Evolutionary conservation across 306 rosid genomes (phyloP).

Genomic region (Glycine latifolia): DNA sequence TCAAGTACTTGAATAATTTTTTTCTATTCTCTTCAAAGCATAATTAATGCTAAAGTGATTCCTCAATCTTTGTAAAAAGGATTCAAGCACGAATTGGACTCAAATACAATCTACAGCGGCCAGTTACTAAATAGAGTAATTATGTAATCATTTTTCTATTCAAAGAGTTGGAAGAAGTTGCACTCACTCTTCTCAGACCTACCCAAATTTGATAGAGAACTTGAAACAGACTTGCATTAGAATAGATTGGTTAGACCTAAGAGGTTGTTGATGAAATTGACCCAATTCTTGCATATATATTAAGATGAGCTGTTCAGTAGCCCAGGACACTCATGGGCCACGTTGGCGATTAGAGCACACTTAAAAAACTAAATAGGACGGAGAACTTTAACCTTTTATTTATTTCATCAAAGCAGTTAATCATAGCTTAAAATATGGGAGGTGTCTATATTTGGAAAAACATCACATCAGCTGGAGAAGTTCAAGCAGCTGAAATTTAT

Average conservation of each 20-base stretch:
- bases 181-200: slow-evolving; percentile 45
- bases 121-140: slow-evolving; percentile 16
- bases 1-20: not conserved
- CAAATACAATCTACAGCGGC: not conserved
- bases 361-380: slow-evolving; percentile 37
- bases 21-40: not conserved
- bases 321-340: slow-evolving; percentile 6
- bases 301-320: not conserved
- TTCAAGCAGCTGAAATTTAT: slow-evolving; percentile 49
- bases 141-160: slow-evolving; percentile 29
- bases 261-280: slow-evolving; percentile 54
- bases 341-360: slow-evolving; percentile 16
- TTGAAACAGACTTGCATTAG: slow-evolving; percentile 24
- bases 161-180: slow-evolving; percentile 52
- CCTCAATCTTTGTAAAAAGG: not conserved
- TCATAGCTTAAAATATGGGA: slow-evolving; percentile 45
- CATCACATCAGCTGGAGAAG: slow-evolving; percentile 52
- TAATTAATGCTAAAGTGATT: not conserved
- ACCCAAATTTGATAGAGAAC: slow-evolving; percentile 49
- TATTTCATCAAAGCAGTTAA: slow-evolving; percentile 45
- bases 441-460: slow-evolving; percentile 46
- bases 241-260: slow-evolving; percentile 51
- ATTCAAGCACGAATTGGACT: not conserved
- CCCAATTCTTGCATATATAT: slow-evolving; percentile 2
- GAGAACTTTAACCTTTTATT: slow-evolving; percentile 30